Evolutionary conservation across 805 yeast genomes (phyloP), one percentile per base, ranked within the genome.

Genomic region (Pichia sporocuriosa): DNA sequence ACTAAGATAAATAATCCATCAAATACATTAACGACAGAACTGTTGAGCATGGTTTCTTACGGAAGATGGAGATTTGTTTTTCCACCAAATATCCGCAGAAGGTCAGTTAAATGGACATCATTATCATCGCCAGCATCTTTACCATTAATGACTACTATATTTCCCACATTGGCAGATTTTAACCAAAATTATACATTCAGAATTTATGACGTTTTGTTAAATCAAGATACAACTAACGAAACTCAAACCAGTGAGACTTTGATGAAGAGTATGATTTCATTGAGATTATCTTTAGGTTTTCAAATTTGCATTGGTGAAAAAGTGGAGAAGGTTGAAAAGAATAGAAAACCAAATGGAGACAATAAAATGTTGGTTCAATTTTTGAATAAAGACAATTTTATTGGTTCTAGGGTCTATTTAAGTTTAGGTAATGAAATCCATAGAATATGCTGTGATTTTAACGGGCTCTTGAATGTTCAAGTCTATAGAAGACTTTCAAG

Each of bases 41-140:
- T 76, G 8, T 64, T 81, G 13, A 70, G 73, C 10, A 70, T 75
- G 42, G 65, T 79, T 8, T 71, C 78, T n/a, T 79, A 77, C 34
- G 90, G 95, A 6, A 73, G 95, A 44, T 93, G 98, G 98, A 80
- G 80, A 42, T 87, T 84, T 61, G 95, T 88, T 1, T 86, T 86
- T 52, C 96, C 97, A 0, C 72, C 73, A 12, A 73, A 75, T 32
- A 77, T 81, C 13, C 77, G 73, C 40, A 68, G 84, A 40, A 75
- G 76, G 51, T 67, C 80, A 13, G 81, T 89, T 38, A 89, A 89
- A 56, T 93, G 99, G 99, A 75, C 86, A 40, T 89, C 97, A 0
- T 69, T 94, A 40, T 81, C 88, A 12, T 78, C 96, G 0, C 99
- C 99, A 0, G 97, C 97, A 0, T 82, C 95, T 6, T 66, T 93